These are phyloP conservation scores for Penicillium steckii DNA, from an alignment of 495 filamentous ascomycete genomes.

Conservation along the genomic window DNA sequence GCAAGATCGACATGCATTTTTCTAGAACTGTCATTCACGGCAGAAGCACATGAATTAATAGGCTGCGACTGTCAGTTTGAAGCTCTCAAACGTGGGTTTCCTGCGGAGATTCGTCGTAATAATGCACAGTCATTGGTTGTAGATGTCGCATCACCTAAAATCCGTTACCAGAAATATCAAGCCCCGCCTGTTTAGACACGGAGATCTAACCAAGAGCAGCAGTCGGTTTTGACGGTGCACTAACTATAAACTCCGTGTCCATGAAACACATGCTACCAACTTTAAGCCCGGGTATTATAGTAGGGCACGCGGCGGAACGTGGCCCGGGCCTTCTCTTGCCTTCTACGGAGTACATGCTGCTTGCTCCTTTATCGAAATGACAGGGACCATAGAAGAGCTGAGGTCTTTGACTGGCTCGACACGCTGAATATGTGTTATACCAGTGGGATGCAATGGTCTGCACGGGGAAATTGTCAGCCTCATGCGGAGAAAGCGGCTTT, in stretches of 20 bases:
- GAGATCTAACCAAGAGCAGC: constrained; percentile 3
- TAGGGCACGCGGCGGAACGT: constrained; percentile 4
- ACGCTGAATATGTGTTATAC: not conserved
- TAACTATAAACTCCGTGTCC: no score
- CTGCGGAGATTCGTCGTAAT: constrained; percentile 1
- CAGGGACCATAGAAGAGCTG: not conserved
- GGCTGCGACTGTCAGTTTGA: no score
- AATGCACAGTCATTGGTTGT: constrained; percentile 3
- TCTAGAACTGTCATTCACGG: constrained; percentile 2
- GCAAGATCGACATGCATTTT: constrained; percentile 9
- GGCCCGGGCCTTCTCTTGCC: constrained; percentile 15
- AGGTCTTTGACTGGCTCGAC: not conserved
- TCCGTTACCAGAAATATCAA: not conserved
- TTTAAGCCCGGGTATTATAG: not conserved
- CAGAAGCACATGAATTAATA: constrained; percentile 3
- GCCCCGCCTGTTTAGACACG: constrained; percentile 3
- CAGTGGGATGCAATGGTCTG: not conserved
- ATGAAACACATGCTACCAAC: not conserved
- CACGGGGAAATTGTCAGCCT: not conserved
- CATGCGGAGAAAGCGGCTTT: constrained; percentile 6
- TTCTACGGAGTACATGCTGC: constrained; percentile 21
- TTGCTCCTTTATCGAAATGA: constrained; percentile 14
- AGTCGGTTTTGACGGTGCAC: not conserved
- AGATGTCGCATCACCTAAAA: not conserved
- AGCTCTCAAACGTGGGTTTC: no score